Conservation (phyloP, 148 eudicot genomes). For the Pouteria glomerata region DNA sequence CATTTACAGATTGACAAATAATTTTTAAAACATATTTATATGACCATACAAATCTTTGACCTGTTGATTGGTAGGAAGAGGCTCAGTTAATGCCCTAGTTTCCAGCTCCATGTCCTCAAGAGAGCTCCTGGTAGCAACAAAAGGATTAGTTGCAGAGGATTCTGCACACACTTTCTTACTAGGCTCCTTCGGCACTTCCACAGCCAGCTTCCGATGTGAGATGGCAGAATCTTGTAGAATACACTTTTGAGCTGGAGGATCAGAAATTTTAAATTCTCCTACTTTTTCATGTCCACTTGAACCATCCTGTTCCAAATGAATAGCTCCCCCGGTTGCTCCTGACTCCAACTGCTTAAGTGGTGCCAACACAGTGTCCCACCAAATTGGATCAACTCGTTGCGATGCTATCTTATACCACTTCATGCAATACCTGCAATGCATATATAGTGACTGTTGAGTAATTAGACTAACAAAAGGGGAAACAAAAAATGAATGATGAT, state of each 20-base stretch:
- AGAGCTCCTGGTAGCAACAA: slow-evolving; percentile 37
- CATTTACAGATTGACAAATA: background rate
- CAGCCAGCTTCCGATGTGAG: background rate
- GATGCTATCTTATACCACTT: slow-evolving; percentile 94
- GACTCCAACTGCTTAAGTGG: slow-evolving; percentile 80
- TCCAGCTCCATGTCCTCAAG: slow-evolving; percentile 93
- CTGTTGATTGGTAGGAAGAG: slow-evolving; percentile 97
- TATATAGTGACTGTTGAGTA: background rate
- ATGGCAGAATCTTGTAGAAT: slow-evolving; percentile 5
- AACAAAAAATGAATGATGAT: too few relatives aligned
- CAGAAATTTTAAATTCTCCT: slow-evolving; percentile 4
- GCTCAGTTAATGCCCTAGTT: slow-evolving; percentile 92
- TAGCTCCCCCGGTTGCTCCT: slow-evolving; percentile 51
- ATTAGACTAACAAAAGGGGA: background rate
- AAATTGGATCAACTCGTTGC: slow-evolving; percentile 51
- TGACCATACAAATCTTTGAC: slow-evolving; percentile 24
- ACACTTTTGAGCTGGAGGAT: slow-evolving; percentile 6
- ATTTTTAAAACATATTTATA: background rate
- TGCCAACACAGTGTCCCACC: slow-evolving; percentile 87
- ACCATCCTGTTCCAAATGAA: slow-evolving; percentile 21
- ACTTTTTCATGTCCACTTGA: slow-evolving; percentile 13
- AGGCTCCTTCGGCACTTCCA: slow-evolving; percentile 16
- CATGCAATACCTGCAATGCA: slow-evolving; percentile 64
- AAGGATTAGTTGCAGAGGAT: slow-evolving; percentile 23
- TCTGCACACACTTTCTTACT: slow-evolving; percentile 11